Evolutionary conservation across 2,329 filamentous ascomycete genomes (phyloP), one percentile per base, ranked within the genome.

Genomic region (Cercospora sp.): DNA sequence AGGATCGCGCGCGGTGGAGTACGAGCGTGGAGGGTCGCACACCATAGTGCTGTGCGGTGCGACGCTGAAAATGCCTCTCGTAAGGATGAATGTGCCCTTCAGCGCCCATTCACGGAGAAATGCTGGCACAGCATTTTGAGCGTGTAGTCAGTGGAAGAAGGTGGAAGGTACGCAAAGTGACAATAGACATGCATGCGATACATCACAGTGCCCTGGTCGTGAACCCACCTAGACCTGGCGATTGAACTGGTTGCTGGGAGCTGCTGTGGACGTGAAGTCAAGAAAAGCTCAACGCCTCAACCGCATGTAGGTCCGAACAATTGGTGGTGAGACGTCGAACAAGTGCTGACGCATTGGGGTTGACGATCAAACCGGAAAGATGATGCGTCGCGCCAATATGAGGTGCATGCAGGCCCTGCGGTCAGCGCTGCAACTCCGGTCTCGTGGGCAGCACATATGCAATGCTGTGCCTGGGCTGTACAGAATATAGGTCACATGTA

Each of bases 251-350:
- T 32, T 4, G 30, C 55, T 12, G 55, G 28, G 30, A 24, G 12
- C 28, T 10, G n/a, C n/a, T 59, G 63, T 63, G 61, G 40, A 65
- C 66, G 67, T 69, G 69, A 66, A 65, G 69, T 71, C 53, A 28
- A 67, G 65, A 69, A 63, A 69, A 67, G 69, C 67, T 69, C 59
- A 58, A 60, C 69, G 61, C 66, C 62, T 61, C 65, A 69, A 67
- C 65, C 57, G 67, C 69, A 69, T 63, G 32, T 10, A 45, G 66
- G 34, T 57, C 58, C 59, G 30, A 63, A 51, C 28, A 28, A 26
- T 37, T 30, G 30, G 32, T 51, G 58, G 49, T 32, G 58, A 60
- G 45, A 55, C 24, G 32, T 37, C 40, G 26, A 62, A 55, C 55
- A 61, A 61, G 62, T 65, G 58, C 63, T 62, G 61, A 43, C 40